Base-by-base conservation (phyloP, 768 basidiomycete species). In the Rhodosporidiobolus sp. region DNA sequence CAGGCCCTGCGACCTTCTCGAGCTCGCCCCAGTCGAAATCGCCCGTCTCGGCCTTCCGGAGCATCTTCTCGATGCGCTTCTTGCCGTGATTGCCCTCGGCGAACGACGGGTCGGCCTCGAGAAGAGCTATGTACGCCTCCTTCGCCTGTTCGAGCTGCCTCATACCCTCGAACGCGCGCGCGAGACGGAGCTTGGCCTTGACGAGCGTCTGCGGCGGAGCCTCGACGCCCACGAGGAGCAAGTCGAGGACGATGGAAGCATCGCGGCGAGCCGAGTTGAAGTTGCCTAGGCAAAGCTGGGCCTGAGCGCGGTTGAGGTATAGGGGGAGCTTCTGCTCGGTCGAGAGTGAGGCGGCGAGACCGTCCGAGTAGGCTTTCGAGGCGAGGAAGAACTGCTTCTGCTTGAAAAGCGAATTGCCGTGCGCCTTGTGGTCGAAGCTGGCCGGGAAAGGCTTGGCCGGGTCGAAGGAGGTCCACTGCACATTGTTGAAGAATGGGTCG, bases 151-250 rank as follows among this genome's bases (percentile, higher is more conserved):
- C 26, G 34, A 59, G 34, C 43, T 22, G 45, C 11, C 56, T 20
- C 50, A 67, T 22, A 0, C 63, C 63, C 30, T 63, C 62, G 43
- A 59, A 24, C 9, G 71, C 71, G 10, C 38, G 50, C 1, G 57
- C 61, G 2, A 43, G 57, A 3, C 71, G 61, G 5, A 60, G 22
- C n/a, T 90, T 83, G 4, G 92, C 94, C 82, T 97, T 99, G 6
- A 89, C 90, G 89, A 81, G 16, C 19, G 60, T 46, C 4, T 20
- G 52, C 0, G 43, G 43, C 2, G 58, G 43, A 0, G 34, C 52
- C 2, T 22, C 4, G 26, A 56, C 62, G 32, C 19, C 54, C 4
- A 11, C 35, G 20, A 11, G 14, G 50, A 65, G 57, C 30, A n/a
- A 9, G 19, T 12, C 43, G 26, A 75, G 57, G 16, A 55, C 65